Evolutionary conservation across 495 filamentous ascomycete species (phyloP), one percentile per base, ranked within the genome.

Genomic region (Friedmanniomyces endolithicus): DNA sequence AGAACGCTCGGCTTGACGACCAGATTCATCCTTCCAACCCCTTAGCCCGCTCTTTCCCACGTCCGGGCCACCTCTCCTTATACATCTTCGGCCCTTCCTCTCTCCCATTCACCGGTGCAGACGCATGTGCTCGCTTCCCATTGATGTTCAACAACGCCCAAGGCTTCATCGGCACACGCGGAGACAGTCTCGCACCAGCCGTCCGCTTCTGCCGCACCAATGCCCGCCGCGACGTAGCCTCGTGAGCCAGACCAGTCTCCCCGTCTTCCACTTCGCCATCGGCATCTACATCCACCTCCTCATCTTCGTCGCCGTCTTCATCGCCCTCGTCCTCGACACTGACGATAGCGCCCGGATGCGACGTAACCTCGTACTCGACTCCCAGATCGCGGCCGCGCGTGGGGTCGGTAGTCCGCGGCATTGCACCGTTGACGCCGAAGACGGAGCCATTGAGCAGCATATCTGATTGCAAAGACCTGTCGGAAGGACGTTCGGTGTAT

Each of bases 371-470:
- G 44, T 61, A 61, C 7, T 45, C 39, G 23, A 50, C 34, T 19
- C 11, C 11, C 2, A 11, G 48, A 19, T 20, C 7, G 3, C 25
- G 39, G 0, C 31, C 19, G 4, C 35, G 17, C 8, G 25, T 23
- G 1, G 19, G 52, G 41, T 35, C 52, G 2, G 22, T n/a, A 19
- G 39, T 27, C 16, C 59, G 29, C 8, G 43, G 55, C 55, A 62
- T 50, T 0, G 59, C 17, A 11, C 59, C 59, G 19, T 53, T 53
- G 11, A 62, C 50, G 11, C 50, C 55, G 11, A 53, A 54, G 6
- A 62, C 35, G 11, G 50, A 44, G 7, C 59, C 59, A 27, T 57
- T 53, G 31, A 62, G 14, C 11, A 62, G 11, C 31, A 62, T 50
- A 31, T 56, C 54, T 41, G 24, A 1, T 25, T 29, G 16, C 31